phyloP scores from a whole-genome alignment of 2,329 filamentous ascomycete genomes.

The Monosporascus sp. region DNA sequence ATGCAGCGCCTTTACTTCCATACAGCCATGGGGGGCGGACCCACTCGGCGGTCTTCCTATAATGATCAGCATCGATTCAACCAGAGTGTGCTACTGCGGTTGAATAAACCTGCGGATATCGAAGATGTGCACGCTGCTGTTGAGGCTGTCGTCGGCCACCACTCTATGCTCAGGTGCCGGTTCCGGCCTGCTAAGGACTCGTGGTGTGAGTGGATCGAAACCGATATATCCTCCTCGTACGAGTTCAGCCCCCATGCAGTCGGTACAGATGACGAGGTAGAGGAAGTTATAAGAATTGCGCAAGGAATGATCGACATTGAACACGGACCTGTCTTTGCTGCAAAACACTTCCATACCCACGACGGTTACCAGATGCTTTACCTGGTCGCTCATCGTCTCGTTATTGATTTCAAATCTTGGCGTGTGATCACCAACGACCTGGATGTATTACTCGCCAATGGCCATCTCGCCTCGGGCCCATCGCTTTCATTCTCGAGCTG shows the following conservation, averaged over 20 bases:
- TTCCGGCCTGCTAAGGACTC: slow-evolving; percentile 33
- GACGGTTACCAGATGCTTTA: slow-evolving; percentile 43
- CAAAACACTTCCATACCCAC: slow-evolving; percentile 40
- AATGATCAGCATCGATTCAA: slow-evolving; percentile 42
- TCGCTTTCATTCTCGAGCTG: slow-evolving; percentile 45
- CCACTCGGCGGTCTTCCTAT: slow-evolving; percentile 20
- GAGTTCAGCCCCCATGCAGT: slow-evolving; percentile 37
- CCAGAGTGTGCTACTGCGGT: slow-evolving; percentile 42
- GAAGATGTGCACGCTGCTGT: slow-evolving; percentile 43
- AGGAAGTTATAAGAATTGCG: slow-evolving; percentile 32
- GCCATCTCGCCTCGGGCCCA: slow-evolving; percentile 37
- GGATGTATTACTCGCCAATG: slow-evolving; percentile 41
- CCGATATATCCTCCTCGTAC: slow-evolving; percentile 37
- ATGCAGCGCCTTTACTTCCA: slow-evolving; percentile 51
- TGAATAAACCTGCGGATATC: slow-evolving; percentile 34
- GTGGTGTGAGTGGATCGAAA: slow-evolving; percentile 41
- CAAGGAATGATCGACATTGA: slow-evolving; percentile 43
- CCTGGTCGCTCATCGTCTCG: slow-evolving; percentile 46
- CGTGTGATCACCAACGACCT: slow-evolving; percentile 43
- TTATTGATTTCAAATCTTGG: slow-evolving; percentile 47
- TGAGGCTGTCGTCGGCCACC: slow-evolving; percentile 42
- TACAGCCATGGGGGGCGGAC: slow-evolving; percentile 35
- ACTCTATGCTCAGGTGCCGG: slow-evolving; percentile 45
- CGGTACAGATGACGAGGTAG: slow-evolving; percentile 35
- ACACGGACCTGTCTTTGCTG: slow-evolving; percentile 44